Evolutionary conservation across 257 asterid genomes (phyloP), one percentile per base, ranked within the genome.

Genomic region (Misopates orontium): DNA sequence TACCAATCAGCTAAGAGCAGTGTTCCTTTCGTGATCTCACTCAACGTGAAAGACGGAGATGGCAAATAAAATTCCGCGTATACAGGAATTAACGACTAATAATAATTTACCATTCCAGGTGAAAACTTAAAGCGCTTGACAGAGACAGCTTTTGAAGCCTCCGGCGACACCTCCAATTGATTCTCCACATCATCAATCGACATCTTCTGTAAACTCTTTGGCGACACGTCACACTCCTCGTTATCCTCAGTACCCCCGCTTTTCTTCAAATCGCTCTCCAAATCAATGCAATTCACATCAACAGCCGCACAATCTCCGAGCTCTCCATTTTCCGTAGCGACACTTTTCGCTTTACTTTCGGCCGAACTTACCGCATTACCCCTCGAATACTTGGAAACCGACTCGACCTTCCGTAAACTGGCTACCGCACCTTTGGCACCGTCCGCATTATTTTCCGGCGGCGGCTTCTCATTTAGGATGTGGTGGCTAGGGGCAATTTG

Each of bases 71-170:
- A 36, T 36, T 4, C 4, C n/a, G n/a, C n/a, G n/a, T n/a, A n/a
- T n/a, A n/a, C n/a, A n/a, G n/a, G n/a, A n/a, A n/a, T n/a, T n/a
- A n/a, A n/a, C n/a, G n/a, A 28, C 36, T 2, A 28, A 28, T 28
- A 2, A 28, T 7, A 28, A 28, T 28, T 68, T 83, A 92, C 97
- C 98, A 93, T 93, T 80, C 97, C 97, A 10, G 96, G 97, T 13
- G 99, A 93, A 82, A 93, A 93, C 79, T 90, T 93, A 86, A 86
- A 82, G 17, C 99, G 84, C 75, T 93, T 93, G 28, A 78, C 67
- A 8, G 89, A 71, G 36, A 40, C 54, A 3, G 82, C 75, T 78
- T 83, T 86, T 64, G 75, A 80, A 60, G 81, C 56, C 80, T 90
- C 99, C 0, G 97, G 99, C 15, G 97, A 80, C 58, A 76, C 90